Evolutionary conservation across 768 basidiomycete species (phyloP), one percentile per base, ranked within the genome.

Genomic region (Hygrophorus russula): DNA sequence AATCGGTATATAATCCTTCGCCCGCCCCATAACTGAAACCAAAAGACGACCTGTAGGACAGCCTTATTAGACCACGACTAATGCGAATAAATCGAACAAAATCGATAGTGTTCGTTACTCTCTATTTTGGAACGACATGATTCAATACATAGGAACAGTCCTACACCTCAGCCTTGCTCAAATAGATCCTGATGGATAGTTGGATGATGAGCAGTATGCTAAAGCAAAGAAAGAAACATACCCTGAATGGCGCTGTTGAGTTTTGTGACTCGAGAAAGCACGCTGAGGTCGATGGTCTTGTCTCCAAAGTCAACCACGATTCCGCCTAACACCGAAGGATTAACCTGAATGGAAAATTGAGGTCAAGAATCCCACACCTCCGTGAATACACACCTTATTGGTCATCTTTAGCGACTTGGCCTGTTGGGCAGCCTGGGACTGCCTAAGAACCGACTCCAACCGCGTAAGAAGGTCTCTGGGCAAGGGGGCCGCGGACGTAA

Each of bases 271-370:
- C 89, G 87, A 28, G 89, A 90, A 39, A 80, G 82, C 44, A 94
- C 92, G 53, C 89, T 93, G 46, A 98, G 75, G 67, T 99, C 96
- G 55, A 99, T 85, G 42, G 90, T 91, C 73, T 94, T 94, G 71
- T 97, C 96, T 50, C 92, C 94, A 58, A 99, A 91, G 67, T 99
- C 96, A 39, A 99, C 82, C 48, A 97, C 73, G 46, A 98, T 62
- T 40, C 96, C 96, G 46, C 94, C 96, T 49, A 98, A 66, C 45
- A 97, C 69, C n/a, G 78, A 67, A 35, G 91, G 80, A 70, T 97
- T 92, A 57, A 97, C 85, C 91, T 94, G 47, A 24, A 49, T 29
- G 42, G 17, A 28, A 32, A 50, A 27, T 40, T 52, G 42, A 49
- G 33, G n/a, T 42, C 33, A 28, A 28, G 12, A 34, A 10, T 13